Percentiles rank a stretch among this genome's conserved stretches.
Evolutionary conservation across 805 yeast species (phyloP).

Genomic region (Suhomyces sp.): DNA sequence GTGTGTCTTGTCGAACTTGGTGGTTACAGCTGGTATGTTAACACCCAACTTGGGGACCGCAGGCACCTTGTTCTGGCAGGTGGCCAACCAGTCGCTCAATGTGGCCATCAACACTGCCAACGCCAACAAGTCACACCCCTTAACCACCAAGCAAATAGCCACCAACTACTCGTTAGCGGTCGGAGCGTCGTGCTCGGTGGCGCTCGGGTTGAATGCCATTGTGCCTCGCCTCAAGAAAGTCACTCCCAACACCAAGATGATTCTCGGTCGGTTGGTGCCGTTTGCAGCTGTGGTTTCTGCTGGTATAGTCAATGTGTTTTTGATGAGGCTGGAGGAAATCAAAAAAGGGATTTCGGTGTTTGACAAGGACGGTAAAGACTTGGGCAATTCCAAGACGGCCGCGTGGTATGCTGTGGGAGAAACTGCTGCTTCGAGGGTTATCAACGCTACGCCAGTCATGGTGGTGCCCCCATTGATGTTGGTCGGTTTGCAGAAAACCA

Average conservation of each 20-base stretch:
- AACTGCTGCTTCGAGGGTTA: conserved; percentile 91
- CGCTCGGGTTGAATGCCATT: conserved; percentile 83
- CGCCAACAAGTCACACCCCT: conserved; percentile 91
- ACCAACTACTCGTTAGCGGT: conserved; percentile 87
- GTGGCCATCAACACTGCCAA: conserved; percentile 97
- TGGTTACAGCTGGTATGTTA: conserved; percentile 96
- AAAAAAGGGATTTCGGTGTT: conserved; percentile 76
- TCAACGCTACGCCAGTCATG: conserved; percentile 97
- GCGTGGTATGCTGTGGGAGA: conserved; percentile 94
- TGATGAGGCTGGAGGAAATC: conserved; percentile 95
- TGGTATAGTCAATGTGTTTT: conserved; percentile 91
- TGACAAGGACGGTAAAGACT: conserved; percentile 59
- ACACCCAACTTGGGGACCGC: conserved; percentile 88
- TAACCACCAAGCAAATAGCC: conserved; percentile 71
- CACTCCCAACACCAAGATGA: conserved; percentile 64
- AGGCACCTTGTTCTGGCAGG: conserved; percentile 96
- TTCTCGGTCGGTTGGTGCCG: conserved; percentile 87
- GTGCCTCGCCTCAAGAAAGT: conserved; percentile 81
- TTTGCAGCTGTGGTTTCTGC: conserved; percentile 99
- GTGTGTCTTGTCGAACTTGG: conserved; percentile 87
- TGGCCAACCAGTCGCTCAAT: conserved; percentile 93
- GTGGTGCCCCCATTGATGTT: conserved; percentile 88
- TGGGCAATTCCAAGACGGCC: conserved; percentile 73
- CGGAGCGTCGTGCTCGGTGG: conserved; percentile 91
- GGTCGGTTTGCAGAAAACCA: conserved; percentile 66